Evolutionary conservation across 225 moss, liverwort and hornwort genomes (phyloP).

Genomic region (Rhytidiadelphus loreus): DNA sequence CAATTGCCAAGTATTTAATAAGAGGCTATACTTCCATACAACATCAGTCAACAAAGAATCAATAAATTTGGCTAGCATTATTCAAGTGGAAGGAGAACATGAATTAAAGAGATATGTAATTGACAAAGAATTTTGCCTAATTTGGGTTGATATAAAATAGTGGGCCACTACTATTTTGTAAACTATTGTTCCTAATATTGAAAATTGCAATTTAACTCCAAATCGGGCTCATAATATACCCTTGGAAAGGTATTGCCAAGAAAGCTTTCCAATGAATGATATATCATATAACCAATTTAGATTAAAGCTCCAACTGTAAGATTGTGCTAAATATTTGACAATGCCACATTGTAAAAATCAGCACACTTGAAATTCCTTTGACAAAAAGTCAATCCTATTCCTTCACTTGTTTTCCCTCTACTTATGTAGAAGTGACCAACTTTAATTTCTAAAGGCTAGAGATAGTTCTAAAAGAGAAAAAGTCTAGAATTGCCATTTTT

Average conservation of each 20-base stretch:
- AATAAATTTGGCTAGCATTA: fast-evolving
- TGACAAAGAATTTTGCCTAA: neutral
- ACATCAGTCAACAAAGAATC: neutral
- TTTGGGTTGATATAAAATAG: neutral
- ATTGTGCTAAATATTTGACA: neutral
- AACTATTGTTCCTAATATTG: fast-evolving
- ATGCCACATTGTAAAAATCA: neutral
- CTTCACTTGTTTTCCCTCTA: neutral
- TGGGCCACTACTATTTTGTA: neutral
- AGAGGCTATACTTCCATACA: neutral
- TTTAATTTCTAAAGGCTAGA: no score
- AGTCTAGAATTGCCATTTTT: no score
- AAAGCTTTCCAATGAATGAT: fast-evolving
- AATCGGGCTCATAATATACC: neutral
- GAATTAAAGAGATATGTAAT: no score
- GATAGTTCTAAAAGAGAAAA: no score
- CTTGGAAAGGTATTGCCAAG: neutral
- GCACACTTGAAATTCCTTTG: neutral
- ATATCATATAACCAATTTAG: neutral
- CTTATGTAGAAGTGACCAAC: no score
- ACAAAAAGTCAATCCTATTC: neutral
- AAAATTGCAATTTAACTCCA: neutral
- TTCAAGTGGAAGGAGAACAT: neutral
- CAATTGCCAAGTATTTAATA: neutral
- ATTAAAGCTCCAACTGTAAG: neutral